Conservation (phyloP, 257 asterid genomes). For the Capsicum pubescens region DNA sequence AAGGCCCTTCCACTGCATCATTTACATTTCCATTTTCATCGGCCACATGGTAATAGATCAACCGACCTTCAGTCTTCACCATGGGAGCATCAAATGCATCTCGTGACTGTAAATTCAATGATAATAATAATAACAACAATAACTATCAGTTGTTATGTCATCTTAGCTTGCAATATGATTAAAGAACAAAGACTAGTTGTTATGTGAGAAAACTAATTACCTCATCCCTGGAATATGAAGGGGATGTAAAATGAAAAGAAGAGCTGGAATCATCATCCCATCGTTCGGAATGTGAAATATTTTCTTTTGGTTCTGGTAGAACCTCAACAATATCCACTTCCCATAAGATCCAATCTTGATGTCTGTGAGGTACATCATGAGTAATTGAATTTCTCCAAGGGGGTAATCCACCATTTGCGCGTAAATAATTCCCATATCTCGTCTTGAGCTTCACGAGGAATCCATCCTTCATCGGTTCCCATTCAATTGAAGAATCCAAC, state of each 20-base stretch:
- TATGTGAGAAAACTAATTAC: conserved; percentile 30
- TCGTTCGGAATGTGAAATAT: conserved; percentile 37
- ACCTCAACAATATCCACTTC: conserved; percentile 63
- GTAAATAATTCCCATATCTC: conserved; percentile 74
- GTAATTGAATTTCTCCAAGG: conserved; percentile 95
- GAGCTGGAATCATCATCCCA: conserved; percentile 49
- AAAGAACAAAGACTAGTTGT: conserved; percentile 28
- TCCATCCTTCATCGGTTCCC: conserved; percentile 87
- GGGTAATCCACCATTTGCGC: conserved; percentile 91
- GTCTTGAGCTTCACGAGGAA: conserved; percentile 62
- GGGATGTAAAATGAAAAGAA: conserved; percentile 46
- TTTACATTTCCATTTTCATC: conserved; percentile 74
- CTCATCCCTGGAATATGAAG: conserved; percentile 33
- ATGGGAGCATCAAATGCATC: conserved; percentile 62
- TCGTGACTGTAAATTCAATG: conserved; percentile 57
- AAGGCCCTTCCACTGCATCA: conserved; percentile 65
- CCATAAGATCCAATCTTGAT: conserved; percentile 80
- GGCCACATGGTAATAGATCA: conserved; percentile 62
- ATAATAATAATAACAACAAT: background rate
- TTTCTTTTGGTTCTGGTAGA: conserved; percentile 51
- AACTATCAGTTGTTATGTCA: background rate
- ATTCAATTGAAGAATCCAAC: conserved; percentile 69
- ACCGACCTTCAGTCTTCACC: conserved; percentile 69
- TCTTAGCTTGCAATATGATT: background rate
- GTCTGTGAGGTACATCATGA: conserved; percentile 81